phyloP scores from a whole-genome alignment of 441 rosid genomes.

The Sinapis alba region DNA sequence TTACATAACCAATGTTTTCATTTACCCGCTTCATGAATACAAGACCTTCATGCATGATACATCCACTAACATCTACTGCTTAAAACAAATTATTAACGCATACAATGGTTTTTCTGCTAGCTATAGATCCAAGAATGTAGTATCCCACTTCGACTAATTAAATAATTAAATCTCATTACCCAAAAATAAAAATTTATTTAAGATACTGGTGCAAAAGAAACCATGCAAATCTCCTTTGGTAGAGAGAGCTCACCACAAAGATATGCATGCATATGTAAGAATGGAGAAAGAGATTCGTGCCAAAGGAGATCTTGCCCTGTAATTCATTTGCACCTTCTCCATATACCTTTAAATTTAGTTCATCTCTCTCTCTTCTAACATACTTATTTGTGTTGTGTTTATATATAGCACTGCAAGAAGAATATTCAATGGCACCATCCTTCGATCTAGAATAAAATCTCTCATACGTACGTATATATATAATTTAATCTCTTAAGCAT shows the following conservation, averaged over 20 bases:
- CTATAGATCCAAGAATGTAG: not conserved
- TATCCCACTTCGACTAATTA: not conserved
- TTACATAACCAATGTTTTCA: not conserved
- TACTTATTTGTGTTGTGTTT: slow-evolving; percentile 7
- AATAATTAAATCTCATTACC: not conserved
- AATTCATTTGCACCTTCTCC: slow-evolving; percentile 43
- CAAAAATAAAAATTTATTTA: not conserved
- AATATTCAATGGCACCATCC: slow-evolving; percentile 37
- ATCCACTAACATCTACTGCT: not conserved
- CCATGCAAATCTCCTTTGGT: slow-evolving; percentile 35
- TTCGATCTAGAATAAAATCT: slow-evolving; percentile 22
- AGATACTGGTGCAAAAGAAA: slow-evolving; percentile 5
- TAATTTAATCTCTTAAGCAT: slow-evolving; percentile 5
- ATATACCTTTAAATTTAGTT: not conserved
- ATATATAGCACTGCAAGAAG: slow-evolving; percentile 25
- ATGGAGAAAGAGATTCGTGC: slow-evolving; percentile 42
- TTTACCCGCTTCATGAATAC: not conserved
- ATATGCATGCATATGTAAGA: slow-evolving; percentile 9
- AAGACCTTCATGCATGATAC: slow-evolving; percentile 8
- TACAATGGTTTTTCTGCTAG: not conserved
- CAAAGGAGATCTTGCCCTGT: slow-evolving; percentile 51
- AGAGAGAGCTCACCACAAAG: slow-evolving; percentile 22
- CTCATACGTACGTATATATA: slow-evolving; percentile 5
- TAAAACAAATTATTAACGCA: not conserved
- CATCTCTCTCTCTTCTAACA: not conserved